phyloP scores from a whole-genome alignment of 192 early-diverging fungal genomes.

The Coemansia sp. region DNA sequence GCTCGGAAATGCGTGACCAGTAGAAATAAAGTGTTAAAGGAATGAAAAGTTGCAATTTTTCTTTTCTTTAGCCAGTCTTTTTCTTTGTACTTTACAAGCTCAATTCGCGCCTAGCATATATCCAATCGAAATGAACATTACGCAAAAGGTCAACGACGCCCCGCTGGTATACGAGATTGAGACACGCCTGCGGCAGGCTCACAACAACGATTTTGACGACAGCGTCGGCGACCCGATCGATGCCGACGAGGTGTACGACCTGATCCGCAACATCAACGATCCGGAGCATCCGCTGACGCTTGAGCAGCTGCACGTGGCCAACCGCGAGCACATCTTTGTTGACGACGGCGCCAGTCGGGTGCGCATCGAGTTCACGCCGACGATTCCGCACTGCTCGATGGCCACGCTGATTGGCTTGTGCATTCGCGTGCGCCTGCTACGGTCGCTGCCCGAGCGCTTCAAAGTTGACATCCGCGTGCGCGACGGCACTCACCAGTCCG shows the following conservation, averaged over 20 bases:
- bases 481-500: slow-evolving; percentile 94
- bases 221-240: slow-evolving; percentile 73
- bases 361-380: slow-evolving; percentile 88
- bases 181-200: slow-evolving; percentile 32
- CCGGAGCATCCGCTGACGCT: slow-evolving; percentile 97
- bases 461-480: slow-evolving; percentile 91
- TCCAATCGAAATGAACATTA: slow-evolving; percentile 47
- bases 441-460: slow-evolving; percentile 85
- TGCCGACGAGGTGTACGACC: slow-evolving; percentile 87
- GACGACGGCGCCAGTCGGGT: slow-evolving; percentile 69
- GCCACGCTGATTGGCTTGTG: slow-evolving; percentile 96
- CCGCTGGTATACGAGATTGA: slow-evolving; percentile 77
- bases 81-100: slow-evolving; percentile 9
- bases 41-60: not conserved
- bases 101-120: not conserved
- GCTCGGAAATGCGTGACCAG: not conserved
- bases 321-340: slow-evolving; percentile 79
- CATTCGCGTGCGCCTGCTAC: slow-evolving; percentile 88
- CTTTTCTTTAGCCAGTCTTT: slow-evolving; percentile 6
- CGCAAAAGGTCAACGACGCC: slow-evolving; percentile 70
- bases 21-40: not conserved
- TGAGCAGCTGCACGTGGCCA: slow-evolving; percentile 95
- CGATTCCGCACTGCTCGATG: slow-evolving; percentile 99
- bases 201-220: slow-evolving; percentile 72
- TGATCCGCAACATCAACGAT: slow-evolving; percentile 95